Evolutionary conservation across 2,329 filamentous ascomycete species (phyloP), one percentile per base, ranked within the genome.

Genomic region (Claviceps purpurea): DNA sequence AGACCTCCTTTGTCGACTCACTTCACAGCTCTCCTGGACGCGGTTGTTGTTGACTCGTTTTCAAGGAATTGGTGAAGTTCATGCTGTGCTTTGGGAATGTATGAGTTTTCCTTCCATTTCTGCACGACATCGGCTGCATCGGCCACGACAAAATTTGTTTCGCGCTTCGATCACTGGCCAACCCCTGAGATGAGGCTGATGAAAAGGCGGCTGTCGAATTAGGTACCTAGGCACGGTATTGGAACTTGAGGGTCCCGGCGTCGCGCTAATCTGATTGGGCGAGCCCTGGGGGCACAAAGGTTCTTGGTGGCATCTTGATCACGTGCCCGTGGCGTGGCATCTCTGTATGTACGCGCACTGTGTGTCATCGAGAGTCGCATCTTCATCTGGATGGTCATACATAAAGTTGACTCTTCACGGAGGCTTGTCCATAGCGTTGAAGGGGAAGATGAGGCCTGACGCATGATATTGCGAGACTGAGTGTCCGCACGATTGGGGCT

Each of bases 201-300:
- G 30, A 34, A 34, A 34, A 34, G 30, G 30, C 30, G 30, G 39
- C 40, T 30, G 45, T 50, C 49, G 46, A n/a, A n/a, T 42, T 47
- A n/a, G n/a, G n/a, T n/a, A n/a, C n/a, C n/a, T n/a, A n/a, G n/a
- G n/a, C n/a, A n/a, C n/a, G n/a, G n/a, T n/a, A 37, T 20, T 43
- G n/a, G 18, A 18, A 18, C 18, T 18, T 18, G 20, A 47, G 10
- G 50, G 5, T 47, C 40, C 50, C 30, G 46, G 39, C 46, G 18
- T 5, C 40, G 51, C 51, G 41, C 51, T 24, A 52, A 46, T 42
- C 41, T 16, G 34, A 49, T 44, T 49, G 14, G 47, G 37, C 34
- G 34, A 39, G 10, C 18, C 51, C 34, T 48, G 39, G 38, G 47
- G 5, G 26, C 18, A 42, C 47, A 22, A 41, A 50, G 34, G 42